Evolutionary conservation across 331 rosid genomes (phyloP), one percentile per base, ranked within the genome.

Genomic region (Quercus lobata): DNA sequence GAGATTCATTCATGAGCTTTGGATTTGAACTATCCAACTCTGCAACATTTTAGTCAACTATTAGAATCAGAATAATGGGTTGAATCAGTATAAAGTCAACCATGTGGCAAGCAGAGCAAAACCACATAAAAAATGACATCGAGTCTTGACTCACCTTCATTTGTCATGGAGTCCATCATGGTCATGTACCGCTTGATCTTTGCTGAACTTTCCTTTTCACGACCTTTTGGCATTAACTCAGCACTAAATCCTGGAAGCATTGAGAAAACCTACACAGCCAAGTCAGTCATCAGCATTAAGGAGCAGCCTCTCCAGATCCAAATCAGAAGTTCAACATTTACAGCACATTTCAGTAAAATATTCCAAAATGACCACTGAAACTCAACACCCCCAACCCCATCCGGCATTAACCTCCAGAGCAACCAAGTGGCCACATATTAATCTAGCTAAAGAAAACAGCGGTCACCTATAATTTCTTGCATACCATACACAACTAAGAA

Each of bases 141-240:
- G 49, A 61, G 88, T 83, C 76, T 74, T 49, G 61, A 55, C 88
- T 83, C 78, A 74, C 97, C 95, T 85, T 91, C 90, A 77, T 75
- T 71, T 16, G 89, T 85, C 85, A 87, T 93, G 0, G 99, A 93
- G 78, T 95, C 99, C 99, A 96, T 96, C 96, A 96, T 91, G 71
- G 97, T 93, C 97, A 96, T 90, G 92, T 90, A 90, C 34, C 90
- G 89, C 86, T 96, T 91, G 62, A 91, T 82, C 82, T 96, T 92
- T 1, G 93, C 88, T 66, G 92, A 97, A 80, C 96, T 89, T 88
- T 91, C 94, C 83, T 92, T 91, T 78, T 91, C 98, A 7, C 87
- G 87, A 19, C 98, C 97, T 79, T 92, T 87, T 30, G 92, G 95
- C 95, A 91, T 88, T 78, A 88, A 65, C 76, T 92, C 95, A 63